Evolutionary conservation across 345 rosid species (phyloP).

Genomic region (Chamaenerion angustifolium): DNA sequence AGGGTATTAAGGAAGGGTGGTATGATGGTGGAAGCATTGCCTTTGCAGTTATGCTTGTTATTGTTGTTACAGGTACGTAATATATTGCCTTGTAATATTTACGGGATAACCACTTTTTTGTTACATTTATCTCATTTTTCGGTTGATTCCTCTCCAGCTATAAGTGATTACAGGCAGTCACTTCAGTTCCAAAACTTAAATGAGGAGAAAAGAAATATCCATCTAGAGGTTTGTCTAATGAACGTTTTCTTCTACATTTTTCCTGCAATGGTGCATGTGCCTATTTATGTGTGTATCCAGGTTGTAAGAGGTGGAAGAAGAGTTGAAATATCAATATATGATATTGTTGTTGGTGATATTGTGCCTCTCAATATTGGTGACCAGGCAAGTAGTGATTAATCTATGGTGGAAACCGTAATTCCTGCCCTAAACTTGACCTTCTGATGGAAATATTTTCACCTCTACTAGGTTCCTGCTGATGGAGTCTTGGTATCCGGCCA

Average conservation of each 20-base stretch:
- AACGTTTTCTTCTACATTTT: background rate
- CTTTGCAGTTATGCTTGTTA: conserved; percentile 87
- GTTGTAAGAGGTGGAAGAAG: conserved; percentile 78
- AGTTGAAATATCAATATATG: conserved; percentile 79
- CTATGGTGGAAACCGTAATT: no score
- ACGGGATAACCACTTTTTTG: background rate
- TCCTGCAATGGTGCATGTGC: conserved; percentile 3
- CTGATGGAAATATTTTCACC: conserved; percentile 1
- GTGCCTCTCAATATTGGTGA: conserved; percentile 94
- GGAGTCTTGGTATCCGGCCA: conserved; percentile 72
- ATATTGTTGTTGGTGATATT: conserved; percentile 88
- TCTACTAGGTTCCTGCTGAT: conserved; percentile 82
- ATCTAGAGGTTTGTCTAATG: conserved; percentile 44
- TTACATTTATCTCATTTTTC: background rate
- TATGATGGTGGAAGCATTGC: conserved; percentile 96
- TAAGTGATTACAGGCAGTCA: conserved; percentile 94
- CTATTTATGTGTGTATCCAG: conserved; percentile 17
- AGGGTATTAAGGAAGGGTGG: conserved; percentile 93
- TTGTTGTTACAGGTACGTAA: conserved; percentile 73
- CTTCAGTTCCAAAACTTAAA: conserved; percentile 94
- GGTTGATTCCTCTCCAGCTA: conserved; percentile 33
- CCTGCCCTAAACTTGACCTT: no score
- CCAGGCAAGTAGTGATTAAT: conserved; percentile 37
- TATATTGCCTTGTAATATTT: background rate
- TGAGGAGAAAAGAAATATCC: conserved; percentile 91